phyloP scores from a whole-genome alignment of 2,329 filamentous ascomycete genomes.

The Dactylonectria estremocensis region DNA sequence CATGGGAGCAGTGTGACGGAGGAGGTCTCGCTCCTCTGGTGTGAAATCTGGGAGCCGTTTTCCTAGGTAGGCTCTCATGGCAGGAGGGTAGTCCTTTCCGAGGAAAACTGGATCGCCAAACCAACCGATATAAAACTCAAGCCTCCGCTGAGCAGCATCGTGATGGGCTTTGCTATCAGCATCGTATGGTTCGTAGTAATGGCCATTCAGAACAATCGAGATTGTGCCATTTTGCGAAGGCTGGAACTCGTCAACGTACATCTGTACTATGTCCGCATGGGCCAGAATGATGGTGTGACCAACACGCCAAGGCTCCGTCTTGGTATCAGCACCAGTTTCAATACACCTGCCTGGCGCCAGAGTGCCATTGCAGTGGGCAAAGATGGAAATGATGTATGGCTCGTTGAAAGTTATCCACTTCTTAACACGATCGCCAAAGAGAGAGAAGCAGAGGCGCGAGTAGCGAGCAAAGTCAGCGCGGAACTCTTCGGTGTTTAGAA shows the following conservation, averaged over 20 bases:
- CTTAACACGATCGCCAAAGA: slow-evolving; percentile 53
- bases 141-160: slow-evolving; percentile 31
- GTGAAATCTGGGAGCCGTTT: slow-evolving; percentile 40
- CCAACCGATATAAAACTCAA: slow-evolving; percentile 44
- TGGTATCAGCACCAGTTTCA: slow-evolving; percentile 24
- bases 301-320: slow-evolving; percentile 39
- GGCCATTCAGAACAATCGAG: slow-evolving; percentile 40
- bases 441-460: slow-evolving; percentile 45
- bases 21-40: slow-evolving; percentile 23
- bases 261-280: slow-evolving; percentile 33
- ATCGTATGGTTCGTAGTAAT: slow-evolving; percentile 43
- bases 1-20: slow-evolving; percentile 25
- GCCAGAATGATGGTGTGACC: slow-evolving; percentile 40
- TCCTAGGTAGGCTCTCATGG: slow-evolving; percentile 39
- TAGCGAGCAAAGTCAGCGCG: slow-evolving; percentile 45
- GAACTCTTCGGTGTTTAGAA: slow-evolving; percentile 39
- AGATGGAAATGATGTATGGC: slow-evolving; percentile 46
- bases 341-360: slow-evolving; percentile 37
- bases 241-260: slow-evolving; percentile 36
- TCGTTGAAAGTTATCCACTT: slow-evolving; percentile 53
- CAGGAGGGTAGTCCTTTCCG: slow-evolving; percentile 39
- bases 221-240: slow-evolving; percentile 34
- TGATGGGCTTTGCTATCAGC: slow-evolving; percentile 15
- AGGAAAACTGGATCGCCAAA: slow-evolving; percentile 44
- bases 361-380: slow-evolving; percentile 39